A percentile compares a stretch with the other conserved stretches of the same genome.
Evolutionary conservation across 148 eudicot species (phyloP).

Genomic region (Pouteria glomerata): DNA sequence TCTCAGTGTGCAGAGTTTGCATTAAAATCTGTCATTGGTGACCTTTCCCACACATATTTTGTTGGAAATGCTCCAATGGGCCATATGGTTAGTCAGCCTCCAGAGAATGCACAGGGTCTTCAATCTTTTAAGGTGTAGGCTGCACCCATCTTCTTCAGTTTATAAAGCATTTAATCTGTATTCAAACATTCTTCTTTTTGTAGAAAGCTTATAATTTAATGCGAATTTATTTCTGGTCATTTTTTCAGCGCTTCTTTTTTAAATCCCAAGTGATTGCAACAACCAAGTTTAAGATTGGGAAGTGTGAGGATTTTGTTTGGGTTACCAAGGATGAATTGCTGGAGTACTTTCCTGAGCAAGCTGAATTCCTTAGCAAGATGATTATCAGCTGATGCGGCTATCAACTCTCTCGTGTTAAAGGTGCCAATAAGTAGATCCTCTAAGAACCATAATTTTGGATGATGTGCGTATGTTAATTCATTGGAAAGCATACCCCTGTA

Average conservation of each 20-base stretch:
- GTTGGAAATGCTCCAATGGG: constrained; percentile 98
- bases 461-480: neutral
- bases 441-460: neutral
- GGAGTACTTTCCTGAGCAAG: constrained; percentile 81
- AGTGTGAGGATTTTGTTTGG: constrained; percentile 79
- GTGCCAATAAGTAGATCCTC: neutral
- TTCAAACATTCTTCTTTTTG: too few species aligned
- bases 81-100: constrained; percentile 49
- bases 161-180: neutral
- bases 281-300: constrained; percentile 47
- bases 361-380: constrained; percentile 68
- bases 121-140: constrained; percentile 45
- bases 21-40: constrained; percentile 66
- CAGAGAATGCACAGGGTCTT: constrained; percentile 32
- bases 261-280: constrained; percentile 87
- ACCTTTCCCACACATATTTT: constrained; percentile 76
- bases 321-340: constrained; percentile 81
- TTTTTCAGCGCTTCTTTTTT: constrained; percentile 72
- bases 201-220: too few species aligned
- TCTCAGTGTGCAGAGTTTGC: constrained; percentile 88
- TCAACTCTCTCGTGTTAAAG: neutral
- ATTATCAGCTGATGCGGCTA: constrained; percentile 50
- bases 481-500: neutral
- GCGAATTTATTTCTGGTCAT: neutral
- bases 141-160: neutral